Base-by-base conservation (phyloP, 331 rosid species). In the Stylosanthes scabra region DNA sequence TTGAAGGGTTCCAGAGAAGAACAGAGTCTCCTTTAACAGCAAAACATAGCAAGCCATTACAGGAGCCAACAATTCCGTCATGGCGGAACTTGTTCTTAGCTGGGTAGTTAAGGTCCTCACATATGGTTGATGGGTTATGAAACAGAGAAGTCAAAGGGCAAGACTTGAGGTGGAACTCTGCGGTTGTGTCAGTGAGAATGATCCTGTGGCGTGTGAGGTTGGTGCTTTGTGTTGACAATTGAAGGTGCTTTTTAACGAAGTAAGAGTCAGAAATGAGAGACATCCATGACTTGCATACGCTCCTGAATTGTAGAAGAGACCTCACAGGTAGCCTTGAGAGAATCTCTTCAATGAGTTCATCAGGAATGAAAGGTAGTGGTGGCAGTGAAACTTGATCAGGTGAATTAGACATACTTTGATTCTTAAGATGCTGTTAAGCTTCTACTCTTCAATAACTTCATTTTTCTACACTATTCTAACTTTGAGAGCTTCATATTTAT, bases 1-100 rank as follows among this genome's bases (percentile, higher is more conserved):
- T 70, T 6, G 88, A 81, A 11, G 88, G 88, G 63, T 84, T 84
- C 88, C 88, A 84, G 7, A 84, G 81, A 66, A 81, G 83, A 28
- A 78, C 83, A 71, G 74, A 71, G 37, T 81, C 85, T 39, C 83
- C 79, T 54, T 81, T 78, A 16, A 84, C 71, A 12, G 88, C 81
- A 11, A 84, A 81, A 74, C 86, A 81, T 0, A 84, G 78, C 68
- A 84, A 71, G 1, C 88, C 88, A 34, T 84, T 81, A 63, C 88
- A 84, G 62, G 88, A 74, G 11, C 88, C 85, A 65, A 84, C 72
- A 13, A 81, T 81, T 2, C 83, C 79, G 39, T 81, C 88, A 28
- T 78, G 85, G 5, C 88, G 83, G 29, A 40, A 81, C 66, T 81
- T 81, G 63, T 84, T 81, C 50, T 84, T 84, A 39, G 81, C 85